A percentile compares a stretch with the other conserved stretches of the same genome.
These are phyloP conservation scores for Lentithecium fluviatile DNA, from an alignment of 495 filamentous ascomycete species.

Conservation along the genomic window DNA sequence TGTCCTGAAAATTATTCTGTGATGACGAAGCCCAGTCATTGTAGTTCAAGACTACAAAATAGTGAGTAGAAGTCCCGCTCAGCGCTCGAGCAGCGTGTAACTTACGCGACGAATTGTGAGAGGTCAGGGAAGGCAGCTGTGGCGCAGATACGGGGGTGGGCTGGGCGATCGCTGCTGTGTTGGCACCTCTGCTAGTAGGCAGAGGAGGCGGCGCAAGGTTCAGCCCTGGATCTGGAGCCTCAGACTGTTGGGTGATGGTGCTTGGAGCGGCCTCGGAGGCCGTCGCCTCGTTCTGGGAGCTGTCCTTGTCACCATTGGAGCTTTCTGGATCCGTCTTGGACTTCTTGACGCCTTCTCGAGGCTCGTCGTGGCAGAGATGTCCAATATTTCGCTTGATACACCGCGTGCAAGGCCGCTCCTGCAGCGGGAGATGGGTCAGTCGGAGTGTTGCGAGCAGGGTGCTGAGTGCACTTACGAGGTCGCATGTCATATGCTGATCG, in stretches of 20 bases:
- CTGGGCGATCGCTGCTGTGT: constrained; percentile 42
- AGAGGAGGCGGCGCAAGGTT: constrained; percentile 35
- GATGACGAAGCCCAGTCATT: constrained; percentile 66
- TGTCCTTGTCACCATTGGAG: constrained; percentile 52
- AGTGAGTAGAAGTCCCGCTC: constrained; percentile 14
- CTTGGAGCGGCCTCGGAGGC: constrained; percentile 27
- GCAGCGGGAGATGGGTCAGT: constrained; percentile 40
- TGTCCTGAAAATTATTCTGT: constrained; percentile 85
- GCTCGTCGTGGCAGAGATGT: constrained; percentile 97
- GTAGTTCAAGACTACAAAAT: constrained; percentile 58
- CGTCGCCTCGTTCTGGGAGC: constrained; percentile 24
- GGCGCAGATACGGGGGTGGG: constrained; percentile 48
- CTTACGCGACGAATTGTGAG: constrained; percentile 75
- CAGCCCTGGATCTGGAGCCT: constrained; percentile 35
- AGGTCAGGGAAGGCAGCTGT: constrained; percentile 38
- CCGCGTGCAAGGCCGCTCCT: constrained; percentile 94
- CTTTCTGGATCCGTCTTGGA: constrained; percentile 67
- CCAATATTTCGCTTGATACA: constrained; percentile 99
- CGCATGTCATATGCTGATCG: constrained; percentile 98
- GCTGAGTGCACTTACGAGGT: constrained; percentile 74
- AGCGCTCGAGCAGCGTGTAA: constrained; percentile 37
- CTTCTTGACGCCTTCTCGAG: constrained; percentile 75
- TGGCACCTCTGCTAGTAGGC: constrained; percentile 35
- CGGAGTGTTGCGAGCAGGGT: constrained; percentile 7
- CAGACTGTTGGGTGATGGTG: constrained; percentile 26